Percentiles rank a stretch among this genome's conserved stretches.
Conservation (phyloP, 495 filamentous ascomycete species). For the Cenococcum geophilum region DNA sequence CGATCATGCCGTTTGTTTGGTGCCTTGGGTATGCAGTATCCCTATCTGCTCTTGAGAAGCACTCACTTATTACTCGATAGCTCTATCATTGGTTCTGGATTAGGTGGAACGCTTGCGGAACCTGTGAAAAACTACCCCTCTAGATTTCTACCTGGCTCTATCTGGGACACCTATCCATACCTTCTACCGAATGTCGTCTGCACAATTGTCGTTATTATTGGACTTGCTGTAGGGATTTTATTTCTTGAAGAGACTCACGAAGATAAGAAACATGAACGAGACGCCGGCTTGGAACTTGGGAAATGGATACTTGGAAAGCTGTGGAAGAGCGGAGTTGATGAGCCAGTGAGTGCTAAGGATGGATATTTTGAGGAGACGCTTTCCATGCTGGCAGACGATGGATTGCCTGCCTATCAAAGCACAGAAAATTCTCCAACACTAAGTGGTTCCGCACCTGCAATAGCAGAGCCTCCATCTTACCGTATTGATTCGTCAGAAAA, state of each 20-base stretch:
- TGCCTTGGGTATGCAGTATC: slow-evolving; percentile 62
- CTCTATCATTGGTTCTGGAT: slow-evolving; percentile 79
- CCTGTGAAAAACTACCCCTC: slow-evolving; percentile 77
- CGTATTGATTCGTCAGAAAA: slow-evolving; percentile 14
- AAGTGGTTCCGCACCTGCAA: slow-evolving; percentile 29
- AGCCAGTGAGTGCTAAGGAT: slow-evolving; percentile 31
- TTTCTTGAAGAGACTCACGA: slow-evolving; percentile 95
- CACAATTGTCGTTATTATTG: slow-evolving; percentile 65
- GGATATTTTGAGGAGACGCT: slow-evolving; percentile 40
- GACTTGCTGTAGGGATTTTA: slow-evolving; percentile 74
- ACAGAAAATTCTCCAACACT: slow-evolving; percentile 47
- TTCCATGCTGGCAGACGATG: slow-evolving; percentile 48
- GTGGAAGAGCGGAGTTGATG: slow-evolving; percentile 27
- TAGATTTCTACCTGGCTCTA: slow-evolving; percentile 61
- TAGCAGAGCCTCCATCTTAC: slow-evolving; percentile 32
- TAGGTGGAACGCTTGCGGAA: slow-evolving; percentile 83
- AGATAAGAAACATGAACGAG: slow-evolving; percentile 68
- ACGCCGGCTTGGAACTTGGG: slow-evolving; percentile 71
- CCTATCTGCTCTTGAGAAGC: neutral
- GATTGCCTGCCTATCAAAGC: slow-evolving; percentile 59
- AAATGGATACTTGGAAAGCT: slow-evolving; percentile 58
- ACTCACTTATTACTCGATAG: slow-evolving; percentile 31
- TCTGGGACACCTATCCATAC: slow-evolving; percentile 84
- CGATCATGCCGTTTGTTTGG: slow-evolving; percentile 98
- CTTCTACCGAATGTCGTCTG: slow-evolving; percentile 92